These are phyloP conservation scores for Kwoniella europaea DNA, from an alignment of 768 basidiomycete species.

Conservation along the genomic window DNA sequence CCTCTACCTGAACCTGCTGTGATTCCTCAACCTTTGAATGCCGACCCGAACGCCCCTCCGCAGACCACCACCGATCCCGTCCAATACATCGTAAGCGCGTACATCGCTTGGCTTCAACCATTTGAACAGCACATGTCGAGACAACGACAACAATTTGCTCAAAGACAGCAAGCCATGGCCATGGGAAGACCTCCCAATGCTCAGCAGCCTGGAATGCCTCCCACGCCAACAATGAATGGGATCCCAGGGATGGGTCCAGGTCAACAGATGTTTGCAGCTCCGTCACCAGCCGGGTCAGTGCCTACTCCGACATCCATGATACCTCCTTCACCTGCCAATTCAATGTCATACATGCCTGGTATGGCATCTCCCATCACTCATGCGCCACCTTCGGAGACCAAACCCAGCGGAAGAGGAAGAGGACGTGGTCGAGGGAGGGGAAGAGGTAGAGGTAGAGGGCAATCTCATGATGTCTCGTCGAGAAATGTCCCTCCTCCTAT, in stretches of 20 bases:
- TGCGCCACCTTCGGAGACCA: background rate
- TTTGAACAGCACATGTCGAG: slow-evolving; percentile 44
- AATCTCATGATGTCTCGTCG: background rate
- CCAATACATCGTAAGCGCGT: slow-evolving; percentile 37
- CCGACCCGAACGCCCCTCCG: slow-evolving; percentile 17
- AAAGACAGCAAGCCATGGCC: slow-evolving; percentile 19
- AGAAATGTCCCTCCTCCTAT: slow-evolving; percentile 23
- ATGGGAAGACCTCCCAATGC: slow-evolving; percentile 22
- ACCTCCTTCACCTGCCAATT: slow-evolving; percentile 15
- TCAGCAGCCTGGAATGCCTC: slow-evolving; percentile 3
- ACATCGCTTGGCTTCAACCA: slow-evolving; percentile 38
- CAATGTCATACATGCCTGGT: slow-evolving; percentile 2
- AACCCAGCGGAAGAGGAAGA: background rate
- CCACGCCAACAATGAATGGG: slow-evolving; percentile 3
- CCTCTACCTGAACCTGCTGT: slow-evolving; percentile 34
- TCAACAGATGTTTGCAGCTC: slow-evolving; percentile 2
- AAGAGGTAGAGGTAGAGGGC: slow-evolving; percentile 3
- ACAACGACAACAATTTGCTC: slow-evolving; percentile 19
- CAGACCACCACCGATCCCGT: slow-evolving; percentile 34
- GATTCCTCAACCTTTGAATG: slow-evolving; percentile 24
- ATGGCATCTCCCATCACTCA: background rate
- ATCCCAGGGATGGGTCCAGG: slow-evolving; percentile 2
- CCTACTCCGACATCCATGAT: slow-evolving; percentile 14
- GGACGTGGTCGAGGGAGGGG: slow-evolving; percentile 3
- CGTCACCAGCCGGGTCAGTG: background rate